A percentile compares a stretch with the other conserved stretches of the same genome.
Evolutionary conservation across 2,329 filamentous ascomycete species (phyloP).

Genomic region (Trichoderma cornu-damae): DNA sequence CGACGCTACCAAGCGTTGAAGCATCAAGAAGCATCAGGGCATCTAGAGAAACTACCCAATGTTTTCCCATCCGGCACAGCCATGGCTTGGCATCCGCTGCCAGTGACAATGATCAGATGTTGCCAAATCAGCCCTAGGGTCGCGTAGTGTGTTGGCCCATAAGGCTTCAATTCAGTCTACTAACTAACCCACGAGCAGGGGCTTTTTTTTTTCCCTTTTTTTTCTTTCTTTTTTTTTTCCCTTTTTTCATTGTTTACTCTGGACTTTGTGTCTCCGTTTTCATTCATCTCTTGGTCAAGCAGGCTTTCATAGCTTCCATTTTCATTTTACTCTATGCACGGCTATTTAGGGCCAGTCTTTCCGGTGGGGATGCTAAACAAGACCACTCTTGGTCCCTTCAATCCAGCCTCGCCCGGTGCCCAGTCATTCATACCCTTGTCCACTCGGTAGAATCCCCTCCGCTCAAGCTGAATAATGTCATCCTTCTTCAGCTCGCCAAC

Average conservation of each 20-base stretch:
- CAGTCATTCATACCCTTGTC: constrained; percentile 58
- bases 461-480: constrained; percentile 92
- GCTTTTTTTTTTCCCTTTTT: too few species aligned
- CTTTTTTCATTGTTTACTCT: too few species aligned
- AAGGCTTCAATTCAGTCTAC: neutral
- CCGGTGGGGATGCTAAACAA: constrained; percentile 56
- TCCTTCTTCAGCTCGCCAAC: constrained; percentile 73
- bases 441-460: constrained; percentile 85
- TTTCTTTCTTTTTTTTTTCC: too few species aligned
- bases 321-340: neutral
- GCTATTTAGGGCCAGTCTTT: constrained; percentile 24
- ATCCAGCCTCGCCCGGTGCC: constrained; percentile 46
- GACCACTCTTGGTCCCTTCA: constrained; percentile 46
- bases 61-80: neutral
- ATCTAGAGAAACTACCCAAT: neutral
- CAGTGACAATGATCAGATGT: neutral
- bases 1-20: too few species aligned
- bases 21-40: neutral
- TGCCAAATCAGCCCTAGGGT: neutral
- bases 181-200: neutral
- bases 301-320: neutral
- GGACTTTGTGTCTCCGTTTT: neutral
- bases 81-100: too few species aligned
- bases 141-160: neutral
- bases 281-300: neutral